phyloP scores from a whole-genome alignment of 2,329 filamentous ascomycete species.

The Ophiostoma fasciatum region DNA sequence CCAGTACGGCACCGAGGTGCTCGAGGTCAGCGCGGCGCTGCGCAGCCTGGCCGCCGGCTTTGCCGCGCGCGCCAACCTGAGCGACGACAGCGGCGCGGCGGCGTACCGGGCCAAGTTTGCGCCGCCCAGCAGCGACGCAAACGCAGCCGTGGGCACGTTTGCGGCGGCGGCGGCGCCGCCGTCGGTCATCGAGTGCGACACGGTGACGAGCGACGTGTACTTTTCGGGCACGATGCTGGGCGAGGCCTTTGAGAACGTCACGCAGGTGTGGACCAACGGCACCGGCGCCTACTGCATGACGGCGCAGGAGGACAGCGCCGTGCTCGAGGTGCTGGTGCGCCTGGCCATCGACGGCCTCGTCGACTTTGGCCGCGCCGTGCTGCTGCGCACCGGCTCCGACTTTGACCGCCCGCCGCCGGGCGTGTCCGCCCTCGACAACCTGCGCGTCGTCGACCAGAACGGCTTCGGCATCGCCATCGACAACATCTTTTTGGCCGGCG shows the following conservation, averaged over 20 bases:
- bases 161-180: slow-evolving; percentile 31
- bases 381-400: slow-evolving; percentile 54
- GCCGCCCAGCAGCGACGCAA: slow-evolving; percentile 7
- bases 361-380: slow-evolving; percentile 51
- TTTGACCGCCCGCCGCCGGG: slow-evolving; percentile 55
- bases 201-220: slow-evolving; percentile 58
- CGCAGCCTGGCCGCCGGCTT: slow-evolving; percentile 36
- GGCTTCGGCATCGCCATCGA: slow-evolving; percentile 46
- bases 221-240: slow-evolving; percentile 47
- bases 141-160: slow-evolving; percentile 17
- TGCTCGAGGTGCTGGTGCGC: slow-evolving; percentile 49
- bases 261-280: slow-evolving; percentile 50
- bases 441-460: slow-evolving; percentile 45
- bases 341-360: slow-evolving; percentile 39
- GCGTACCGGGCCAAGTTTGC: slow-evolving; percentile 41
- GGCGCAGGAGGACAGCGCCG: slow-evolving; percentile 59
- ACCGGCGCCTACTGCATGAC: slow-evolving; percentile 54
- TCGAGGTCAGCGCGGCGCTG: slow-evolving; percentile 47
- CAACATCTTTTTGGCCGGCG: slow-evolving; percentile 53
- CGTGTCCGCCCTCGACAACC: slow-evolving; percentile 39
- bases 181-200: slow-evolving; percentile 47
- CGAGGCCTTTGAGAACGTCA: slow-evolving; percentile 51
- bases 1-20: slow-evolving; percentile 55
- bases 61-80: slow-evolving; percentile 35
- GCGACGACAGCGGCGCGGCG: slow-evolving; percentile 32